Base-by-base conservation (phyloP, 768 basidiomycete species). In the Termitomyces eurrhizus region DNA sequence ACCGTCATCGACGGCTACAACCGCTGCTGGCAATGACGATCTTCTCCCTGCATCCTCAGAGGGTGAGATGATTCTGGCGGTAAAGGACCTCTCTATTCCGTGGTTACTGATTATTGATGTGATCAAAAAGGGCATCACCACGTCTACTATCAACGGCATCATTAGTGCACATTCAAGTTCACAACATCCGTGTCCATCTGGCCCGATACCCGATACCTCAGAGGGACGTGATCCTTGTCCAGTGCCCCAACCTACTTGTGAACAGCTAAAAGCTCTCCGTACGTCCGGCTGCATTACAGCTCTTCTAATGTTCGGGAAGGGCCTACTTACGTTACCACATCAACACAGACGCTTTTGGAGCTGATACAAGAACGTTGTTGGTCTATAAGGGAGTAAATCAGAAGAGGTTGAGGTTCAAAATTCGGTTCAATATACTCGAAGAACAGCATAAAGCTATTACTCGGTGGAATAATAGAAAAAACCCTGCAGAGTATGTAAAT, bases 381-480 rank as follows among this genome's bases (percentile, higher is more conserved):
- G 45, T 48, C 16, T 46, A 36, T 11, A 37, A 57, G 24, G 56
- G 56, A 57, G 14, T 5, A 14, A 36, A 26, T 24, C 35, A 36
- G 36, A 57, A 24, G 45, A 57, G n/a, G n/a, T 13, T 2, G 56
- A 63, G 18, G 44, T 66, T 48, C 51, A 62, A 33, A 58, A 56
- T 21, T 24, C 51, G 35, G 8, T 69, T 78, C 60, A 52, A 57
- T 32, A 62, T 73, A 37, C 50, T 61, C 9, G 69, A 76, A 26
- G 58, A 62, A 14, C 63, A 70, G 7, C 71, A 67, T 63, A 29
- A 66, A 42, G 62, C 64, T 33, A 56, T 78, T n/a, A 66, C 61
- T 13, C 65, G 66, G 51, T 83, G 81, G 81, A 71, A 69, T 5
- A 72, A 75, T 51, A 71, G 77, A 66, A 68, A 64, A 21, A 69